These are phyloP conservation scores for Hyphopichia burtonii DNA, from an alignment of 1,139 yeast species.

Conservation along the genomic window DNA sequence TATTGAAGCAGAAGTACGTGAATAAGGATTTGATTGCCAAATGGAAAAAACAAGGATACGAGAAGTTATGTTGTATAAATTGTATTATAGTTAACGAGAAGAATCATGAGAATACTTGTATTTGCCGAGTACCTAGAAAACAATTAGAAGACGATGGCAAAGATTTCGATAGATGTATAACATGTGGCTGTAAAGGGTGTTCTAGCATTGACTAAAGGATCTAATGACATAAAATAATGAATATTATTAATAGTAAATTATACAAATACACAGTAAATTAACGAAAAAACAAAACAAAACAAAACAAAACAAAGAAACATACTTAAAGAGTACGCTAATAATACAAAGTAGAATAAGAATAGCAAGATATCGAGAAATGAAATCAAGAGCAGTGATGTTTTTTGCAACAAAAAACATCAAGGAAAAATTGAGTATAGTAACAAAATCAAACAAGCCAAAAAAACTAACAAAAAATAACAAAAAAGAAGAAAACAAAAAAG, in stretches of 20 bases:
- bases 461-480: too few relatives aligned
- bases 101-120: conserved; percentile 68
- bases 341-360: too few relatives aligned
- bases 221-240: neutral
- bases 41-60: conserved; percentile 92
- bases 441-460: too few relatives aligned
- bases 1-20: conserved; percentile 63
- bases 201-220: conserved; percentile 58
- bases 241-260: too few relatives aligned
- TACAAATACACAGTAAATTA: too few relatives aligned
- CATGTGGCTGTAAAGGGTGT: conserved; percentile 91
- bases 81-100: conserved; percentile 71
- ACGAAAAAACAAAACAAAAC: too few relatives aligned
- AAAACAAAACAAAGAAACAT: too few relatives aligned
- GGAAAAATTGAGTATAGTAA: too few relatives aligned
- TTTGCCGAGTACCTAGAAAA: conserved; percentile 80
- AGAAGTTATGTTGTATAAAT: conserved; percentile 76
- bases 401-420: too few relatives aligned
- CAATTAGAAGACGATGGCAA: conserved; percentile 43
- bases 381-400: too few relatives aligned
- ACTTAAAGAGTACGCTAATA: too few relatives aligned
- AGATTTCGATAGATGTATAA: conserved; percentile 54
- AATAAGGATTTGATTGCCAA: conserved; percentile 78
- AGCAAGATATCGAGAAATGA: too few relatives aligned
- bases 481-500: neutral